Percentiles rank a stretch among this genome's conserved stretches.
These are phyloP conservation scores for Lachnellula hyalina DNA, from an alignment of 2,329 filamentous ascomycete species.

Conservation along the genomic window DNA sequence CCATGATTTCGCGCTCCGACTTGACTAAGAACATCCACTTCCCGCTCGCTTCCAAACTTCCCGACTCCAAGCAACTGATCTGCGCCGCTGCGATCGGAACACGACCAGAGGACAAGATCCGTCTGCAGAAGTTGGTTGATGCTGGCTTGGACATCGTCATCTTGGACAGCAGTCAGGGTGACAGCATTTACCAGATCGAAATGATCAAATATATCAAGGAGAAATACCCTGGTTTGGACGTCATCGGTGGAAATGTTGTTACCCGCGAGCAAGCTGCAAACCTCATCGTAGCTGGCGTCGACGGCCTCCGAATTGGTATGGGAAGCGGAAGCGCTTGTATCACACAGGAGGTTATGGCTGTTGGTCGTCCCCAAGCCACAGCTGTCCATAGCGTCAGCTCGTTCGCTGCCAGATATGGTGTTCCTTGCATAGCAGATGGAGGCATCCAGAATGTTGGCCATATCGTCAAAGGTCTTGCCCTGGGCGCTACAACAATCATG, in stretches of 20 bases:
- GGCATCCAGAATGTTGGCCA: conserved; percentile 98
- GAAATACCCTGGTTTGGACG: conserved; percentile 78
- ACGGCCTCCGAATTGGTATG: conserved; percentile 98
- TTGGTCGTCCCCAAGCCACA: conserved; percentile 91
- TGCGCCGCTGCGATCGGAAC: conserved; percentile 94
- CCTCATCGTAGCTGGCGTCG: conserved; percentile 88
- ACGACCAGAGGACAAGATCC: conserved; percentile 82
- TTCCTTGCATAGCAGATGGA: conserved; percentile 96
- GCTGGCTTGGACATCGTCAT: conserved; percentile 94
- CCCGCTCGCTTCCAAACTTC: conserved; percentile 91
- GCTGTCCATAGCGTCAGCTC: conserved; percentile 84
- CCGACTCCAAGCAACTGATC: conserved; percentile 95
- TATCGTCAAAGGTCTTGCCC: conserved; percentile 95
- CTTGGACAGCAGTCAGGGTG: conserved; percentile 94
- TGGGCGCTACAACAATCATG: conserved; percentile 95
- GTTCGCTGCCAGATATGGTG: conserved; percentile 89
- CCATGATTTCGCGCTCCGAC: conserved; percentile 89
- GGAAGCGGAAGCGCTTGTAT: conserved; percentile 97
- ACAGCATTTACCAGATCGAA: conserved; percentile 97
- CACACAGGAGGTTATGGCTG: conserved; percentile 99
- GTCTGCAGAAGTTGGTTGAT: conserved; percentile 82
- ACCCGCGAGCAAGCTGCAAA: conserved; percentile 92
- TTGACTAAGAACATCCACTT: conserved; percentile 98
- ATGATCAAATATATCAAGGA: conserved; percentile 97
- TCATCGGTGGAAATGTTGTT: conserved; percentile 98